Conservation (phyloP, 1,284 basidiomycete species). For the Schizopora paradoxa region DNA sequence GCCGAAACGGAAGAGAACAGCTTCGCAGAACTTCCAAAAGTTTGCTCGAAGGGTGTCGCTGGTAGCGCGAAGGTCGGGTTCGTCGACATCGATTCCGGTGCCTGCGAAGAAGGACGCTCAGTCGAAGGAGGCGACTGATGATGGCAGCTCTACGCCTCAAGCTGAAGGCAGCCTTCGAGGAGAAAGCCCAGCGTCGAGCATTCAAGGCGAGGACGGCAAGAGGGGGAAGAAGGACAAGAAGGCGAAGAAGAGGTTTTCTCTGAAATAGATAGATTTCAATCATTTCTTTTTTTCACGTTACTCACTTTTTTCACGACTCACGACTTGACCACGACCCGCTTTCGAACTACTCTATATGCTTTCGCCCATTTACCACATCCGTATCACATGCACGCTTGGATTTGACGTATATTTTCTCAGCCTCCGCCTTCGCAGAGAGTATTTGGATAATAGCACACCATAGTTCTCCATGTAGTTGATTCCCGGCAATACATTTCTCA, state of each 20-base stretch:
- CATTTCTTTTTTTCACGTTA: neutral
- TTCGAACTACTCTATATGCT: neutral
- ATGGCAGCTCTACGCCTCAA: slow-evolving; percentile 2
- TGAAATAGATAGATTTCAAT: slow-evolving; percentile 25
- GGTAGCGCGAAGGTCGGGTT: slow-evolving; percentile 53
- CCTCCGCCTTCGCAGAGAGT: slow-evolving; percentile 2
- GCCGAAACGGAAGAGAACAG: slow-evolving; percentile 69
- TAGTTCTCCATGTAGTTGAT: slow-evolving; percentile 22
- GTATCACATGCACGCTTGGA: slow-evolving; percentile 1
- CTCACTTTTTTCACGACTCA: slow-evolving; percentile 1
- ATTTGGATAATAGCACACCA: slow-evolving; percentile 18
- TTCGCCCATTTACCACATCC: neutral
- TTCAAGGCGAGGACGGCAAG: slow-evolving; percentile 40
- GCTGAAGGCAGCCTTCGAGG: slow-evolving; percentile 22
- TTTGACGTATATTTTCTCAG: slow-evolving; percentile 3
- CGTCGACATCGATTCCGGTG: slow-evolving; percentile 33
- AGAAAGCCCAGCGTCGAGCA: slow-evolving; percentile 47
- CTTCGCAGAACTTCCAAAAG: slow-evolving; percentile 78
- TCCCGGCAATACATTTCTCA: too few species aligned
- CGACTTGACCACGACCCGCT: too few species aligned
- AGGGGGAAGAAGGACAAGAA: slow-evolving; percentile 43
- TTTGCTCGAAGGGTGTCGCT: slow-evolving; percentile 68
- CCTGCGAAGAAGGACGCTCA: slow-evolving; percentile 11
- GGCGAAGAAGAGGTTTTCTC: slow-evolving; percentile 36
- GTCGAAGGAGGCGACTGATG: slow-evolving; percentile 7